A percentile compares a stretch with the other conserved stretches of the same genome.
These are phyloP conservation scores for Hyaloscypha hepaticicola DNA, from an alignment of 495 filamentous ascomycete species.

Conservation along the genomic window DNA sequence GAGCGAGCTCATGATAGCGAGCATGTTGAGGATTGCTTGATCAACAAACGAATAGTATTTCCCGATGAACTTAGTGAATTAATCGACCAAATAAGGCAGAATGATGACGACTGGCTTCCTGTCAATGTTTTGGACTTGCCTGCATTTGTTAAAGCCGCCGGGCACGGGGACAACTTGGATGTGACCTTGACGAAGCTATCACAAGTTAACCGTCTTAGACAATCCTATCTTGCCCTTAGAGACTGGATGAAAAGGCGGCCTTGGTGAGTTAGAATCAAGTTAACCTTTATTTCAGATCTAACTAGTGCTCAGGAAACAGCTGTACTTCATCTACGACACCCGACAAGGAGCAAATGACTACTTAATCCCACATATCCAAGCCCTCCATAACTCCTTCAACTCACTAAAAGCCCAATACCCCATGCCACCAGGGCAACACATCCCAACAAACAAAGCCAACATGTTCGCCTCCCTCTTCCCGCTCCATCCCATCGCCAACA, in stretches of 20 bases:
- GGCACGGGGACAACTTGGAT: not conserved
- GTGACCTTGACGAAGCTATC: slow-evolving; percentile 1
- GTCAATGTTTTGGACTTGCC: not conserved
- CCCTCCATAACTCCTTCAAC: slow-evolving; percentile 1
- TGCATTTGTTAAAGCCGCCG: no score
- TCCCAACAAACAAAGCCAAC: not conserved
- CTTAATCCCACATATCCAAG: not conserved
- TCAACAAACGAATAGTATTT: slow-evolving; percentile 17
- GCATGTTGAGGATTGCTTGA: slow-evolving; percentile 21
- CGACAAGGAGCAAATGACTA: not conserved
- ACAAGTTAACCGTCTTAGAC: slow-evolving; percentile 11
- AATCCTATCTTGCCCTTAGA: slow-evolving; percentile 11
- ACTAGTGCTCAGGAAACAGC: slow-evolving; percentile 3
- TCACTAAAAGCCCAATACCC: not conserved
- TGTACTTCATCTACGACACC: slow-evolving; percentile 19
- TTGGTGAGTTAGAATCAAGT: slow-evolving; percentile 4
- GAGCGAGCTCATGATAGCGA: not conserved
- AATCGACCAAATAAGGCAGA: not conserved
- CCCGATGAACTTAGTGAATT: slow-evolving; percentile 8
- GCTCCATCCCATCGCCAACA: slow-evolving; percentile 19
- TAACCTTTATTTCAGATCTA: not conserved
- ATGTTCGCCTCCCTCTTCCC: slow-evolving; percentile 9
- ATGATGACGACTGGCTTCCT: not conserved
- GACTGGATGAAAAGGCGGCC: slow-evolving; percentile 21
- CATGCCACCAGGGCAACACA: not conserved